Base-by-base conservation (phyloP, 1,284 basidiomycete species). In the Pseudozyma sp. region DNA sequence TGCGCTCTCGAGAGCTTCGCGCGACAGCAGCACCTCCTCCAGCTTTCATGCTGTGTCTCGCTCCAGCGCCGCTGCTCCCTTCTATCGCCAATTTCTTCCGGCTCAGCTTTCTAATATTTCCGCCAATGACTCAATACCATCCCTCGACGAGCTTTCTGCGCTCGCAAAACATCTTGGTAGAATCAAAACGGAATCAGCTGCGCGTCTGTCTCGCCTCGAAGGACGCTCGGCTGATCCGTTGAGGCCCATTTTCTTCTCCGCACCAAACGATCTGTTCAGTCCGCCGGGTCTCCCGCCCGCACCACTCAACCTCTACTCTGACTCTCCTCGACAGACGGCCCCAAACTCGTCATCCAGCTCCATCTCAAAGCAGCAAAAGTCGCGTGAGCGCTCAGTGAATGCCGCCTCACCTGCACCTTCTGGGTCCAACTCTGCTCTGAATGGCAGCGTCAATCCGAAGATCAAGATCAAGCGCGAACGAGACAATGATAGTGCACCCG, bases 31-130 rank as follows among this genome's bases (percentile, higher is more conserved):
- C 19, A n/a, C 58, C 45, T 42, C 54, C 1, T 56, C 58, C 21
- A 35, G 34, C 40, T 25, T 44, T 12, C 34, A 49, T 5, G 44
- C 61, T 4, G 40, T 54, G 14, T 42, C 62, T 21, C 62, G 68
- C 9, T 14, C 54, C 36, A 48, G 53, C 47, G 42, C 18, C 21
- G 55, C 18, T 44, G 51, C 44, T 3, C 74, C 74, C 9, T 76
- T 73, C 54, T 76, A 76, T 44, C 74, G 74, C 19, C 74, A 73
- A n/a, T 76, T 76, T n/a, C 63, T 76, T 1, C 74, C 74, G 0
- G 40, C 59, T 5, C 70, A 70, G 60, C 70, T 73, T 11, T 64
- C 70, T 50, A 64, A 68, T 18, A 73, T 72, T 53, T 64, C 64
- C 3, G 42, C 69, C 35, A 70, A 67, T 18, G 74, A 76, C 44